A percentile compares a stretch with the other conserved stretches of the same genome.
Evolutionary conservation across 2,329 filamentous ascomycete species (phyloP).

Genomic region (Fusarium vanettenii): DNA sequence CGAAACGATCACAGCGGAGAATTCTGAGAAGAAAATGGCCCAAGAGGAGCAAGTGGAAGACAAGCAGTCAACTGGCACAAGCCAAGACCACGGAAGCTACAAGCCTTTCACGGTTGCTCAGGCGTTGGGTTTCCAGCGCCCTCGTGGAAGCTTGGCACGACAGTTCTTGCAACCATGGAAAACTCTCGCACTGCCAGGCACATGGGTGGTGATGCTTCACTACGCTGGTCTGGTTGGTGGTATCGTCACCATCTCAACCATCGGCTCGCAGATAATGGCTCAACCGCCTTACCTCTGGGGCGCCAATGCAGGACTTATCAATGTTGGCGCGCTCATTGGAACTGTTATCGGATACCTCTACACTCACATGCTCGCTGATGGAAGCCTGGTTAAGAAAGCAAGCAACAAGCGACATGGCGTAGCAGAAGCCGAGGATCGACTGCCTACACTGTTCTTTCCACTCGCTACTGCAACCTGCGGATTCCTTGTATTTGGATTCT

Average conservation of each 20-base stretch:
- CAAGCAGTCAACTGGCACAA: not conserved
- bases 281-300: conserved; percentile 51
- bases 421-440: conserved; percentile 48
- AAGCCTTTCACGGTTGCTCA: conserved; percentile 9
- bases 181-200: conserved; percentile 43
- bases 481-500: conserved; percentile 52
- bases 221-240: conserved; percentile 52
- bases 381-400: conserved; percentile 7
- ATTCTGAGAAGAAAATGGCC: conserved; percentile 2
- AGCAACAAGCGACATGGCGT: conserved; percentile 40
- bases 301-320: conserved; percentile 48
- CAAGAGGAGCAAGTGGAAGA: conserved; percentile 20
- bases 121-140: conserved; percentile 20
- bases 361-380: conserved; percentile 42
- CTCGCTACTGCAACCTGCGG: conserved; percentile 47
- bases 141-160: conserved; percentile 8
- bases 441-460: conserved; percentile 46
- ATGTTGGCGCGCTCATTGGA: conserved; percentile 49
- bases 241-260: conserved; percentile 49
- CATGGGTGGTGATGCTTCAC: conserved; percentile 52
- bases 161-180: conserved; percentile 25
- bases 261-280: conserved; percentile 47
- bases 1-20: not conserved
- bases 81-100: not conserved
- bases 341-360: conserved; percentile 44